A percentile compares a stretch with the other conserved stretches of the same genome.
Conservation (phyloP, 78 protist species). For the Dictyostelium capitatum region DNA sequence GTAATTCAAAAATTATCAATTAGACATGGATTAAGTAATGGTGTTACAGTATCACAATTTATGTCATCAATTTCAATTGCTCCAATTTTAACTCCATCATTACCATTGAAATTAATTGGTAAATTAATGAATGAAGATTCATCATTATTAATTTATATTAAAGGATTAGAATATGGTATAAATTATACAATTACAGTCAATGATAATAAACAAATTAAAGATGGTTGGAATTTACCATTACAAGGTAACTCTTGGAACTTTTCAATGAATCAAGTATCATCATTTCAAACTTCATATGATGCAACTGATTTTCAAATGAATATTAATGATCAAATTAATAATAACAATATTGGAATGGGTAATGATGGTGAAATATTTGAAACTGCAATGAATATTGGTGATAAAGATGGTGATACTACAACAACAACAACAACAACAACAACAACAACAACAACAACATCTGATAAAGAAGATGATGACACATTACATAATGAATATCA, state of each 20-base stretch:
- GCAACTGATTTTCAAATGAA: not conserved
- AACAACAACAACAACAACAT: not conserved
- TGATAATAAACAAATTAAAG: not conserved
- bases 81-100: not conserved
- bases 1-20: constrained; percentile 6
- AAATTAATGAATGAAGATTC: not conserved
- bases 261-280: not conserved
- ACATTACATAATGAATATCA: not conserved
- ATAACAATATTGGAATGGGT: not conserved
- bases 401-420: no score
- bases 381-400: no score
- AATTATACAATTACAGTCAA: constrained; percentile 1
- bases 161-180: not conserved
- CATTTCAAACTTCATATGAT: not conserved
- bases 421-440: not conserved
- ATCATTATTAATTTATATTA: not conserved
- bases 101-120: not conserved
- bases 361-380: no score
- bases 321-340: not conserved
- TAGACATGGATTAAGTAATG: constrained; percentile 14
- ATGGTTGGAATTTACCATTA: constrained; percentile 57
- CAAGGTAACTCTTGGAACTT: not conserved
- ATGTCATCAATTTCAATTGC: not conserved
- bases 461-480: not conserved
- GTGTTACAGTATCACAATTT: not conserved